These are phyloP conservation scores for Citrus reticulata DNA, from an alignment of 345 rosid species.

Conservation along the genomic window DNA sequence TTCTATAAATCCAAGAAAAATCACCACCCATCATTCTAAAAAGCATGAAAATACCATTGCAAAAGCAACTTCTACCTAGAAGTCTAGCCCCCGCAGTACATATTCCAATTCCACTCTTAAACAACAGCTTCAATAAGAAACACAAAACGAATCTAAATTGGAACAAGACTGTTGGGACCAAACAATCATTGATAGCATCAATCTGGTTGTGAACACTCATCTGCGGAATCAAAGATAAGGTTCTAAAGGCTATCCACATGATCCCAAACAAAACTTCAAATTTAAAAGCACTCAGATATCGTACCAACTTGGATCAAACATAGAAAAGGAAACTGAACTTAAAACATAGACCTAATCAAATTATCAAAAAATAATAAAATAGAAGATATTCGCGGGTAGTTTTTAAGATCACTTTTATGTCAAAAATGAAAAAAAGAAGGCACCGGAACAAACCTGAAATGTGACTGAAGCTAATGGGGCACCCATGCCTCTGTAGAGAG, in stretches of 20 bases:
- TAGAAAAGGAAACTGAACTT: no score
- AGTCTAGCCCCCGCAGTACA: not conserved
- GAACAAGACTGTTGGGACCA: not conserved
- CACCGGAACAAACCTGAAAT: slow-evolving; percentile 55
- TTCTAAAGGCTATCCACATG: slow-evolving; percentile 10
- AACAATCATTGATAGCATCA: not conserved
- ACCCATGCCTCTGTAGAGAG: slow-evolving; percentile 86
- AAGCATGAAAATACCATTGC: not conserved
- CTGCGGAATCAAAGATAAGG: slow-evolving; percentile 12
- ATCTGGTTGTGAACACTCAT: slow-evolving; percentile 4
- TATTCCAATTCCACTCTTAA: not conserved
- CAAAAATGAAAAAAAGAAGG: not conserved
- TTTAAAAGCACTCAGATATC: no score
- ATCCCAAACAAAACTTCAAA: not conserved
- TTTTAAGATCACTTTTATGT: no score
- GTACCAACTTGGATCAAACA: no score
- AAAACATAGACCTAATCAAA: no score
- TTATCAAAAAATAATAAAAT: no score
- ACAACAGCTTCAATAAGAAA: no score
- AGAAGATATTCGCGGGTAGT: no score
- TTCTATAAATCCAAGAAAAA: not conserved
- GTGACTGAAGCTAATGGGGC: slow-evolving; percentile 94
- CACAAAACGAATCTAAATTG: not conserved
- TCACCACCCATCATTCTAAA: not conserved
- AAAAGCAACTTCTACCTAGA: not conserved